Base-by-base conservation (phyloP, 352 stramenopile species). In the Pythium aristosporum region DNA sequence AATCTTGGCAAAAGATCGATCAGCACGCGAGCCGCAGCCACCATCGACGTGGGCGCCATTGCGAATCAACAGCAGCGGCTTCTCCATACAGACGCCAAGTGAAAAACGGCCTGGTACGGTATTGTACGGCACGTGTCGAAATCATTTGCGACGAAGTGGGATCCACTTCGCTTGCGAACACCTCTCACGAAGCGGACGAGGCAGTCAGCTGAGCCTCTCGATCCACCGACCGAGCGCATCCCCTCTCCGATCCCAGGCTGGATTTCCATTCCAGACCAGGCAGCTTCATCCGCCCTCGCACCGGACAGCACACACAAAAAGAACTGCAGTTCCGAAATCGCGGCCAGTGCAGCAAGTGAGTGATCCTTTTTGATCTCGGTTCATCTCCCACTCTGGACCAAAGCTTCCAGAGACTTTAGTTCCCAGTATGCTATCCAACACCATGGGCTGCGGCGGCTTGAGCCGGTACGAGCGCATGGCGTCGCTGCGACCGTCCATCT, bases 401-500 rank as follows among this genome's bases (percentile, higher is more conserved):
- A 18, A 42, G 21, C 6, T 18, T 59, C 34, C 53, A 50, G 28
- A 49, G 34, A 36, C 3, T 12, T 23, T 37, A 8, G 1, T 34
- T 18, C 3, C 51, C 32, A 58, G 1, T 30, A 43, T 46, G n/a
- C 52, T 6, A 63, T 5, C 3, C 37, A 5, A 15, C 32, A 53
- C 3, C 34, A 61, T 21, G 30, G 34, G 25, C n/a, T 36, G 41
- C 36, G 75, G 76, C 67, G 60, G 66, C 23, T 36, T 63, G 25
- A 57, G 50, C 18, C 78, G 80, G 28, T 90, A 88, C 57, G 70
- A 86, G 57, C 72, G 68, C 18, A 34, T 88, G 37, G 47, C 57
- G 57, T 61, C 69, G 60, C 69, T 92, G 43, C 76, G 76, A 37
- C 61, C 77, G 34, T 76, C 79, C 54, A 82, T 90, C 70, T 92